These are phyloP conservation scores for Ensete ventricosum DNA, from an alignment of 176 grass and related monocot genomes.

Conservation along the genomic window DNA sequence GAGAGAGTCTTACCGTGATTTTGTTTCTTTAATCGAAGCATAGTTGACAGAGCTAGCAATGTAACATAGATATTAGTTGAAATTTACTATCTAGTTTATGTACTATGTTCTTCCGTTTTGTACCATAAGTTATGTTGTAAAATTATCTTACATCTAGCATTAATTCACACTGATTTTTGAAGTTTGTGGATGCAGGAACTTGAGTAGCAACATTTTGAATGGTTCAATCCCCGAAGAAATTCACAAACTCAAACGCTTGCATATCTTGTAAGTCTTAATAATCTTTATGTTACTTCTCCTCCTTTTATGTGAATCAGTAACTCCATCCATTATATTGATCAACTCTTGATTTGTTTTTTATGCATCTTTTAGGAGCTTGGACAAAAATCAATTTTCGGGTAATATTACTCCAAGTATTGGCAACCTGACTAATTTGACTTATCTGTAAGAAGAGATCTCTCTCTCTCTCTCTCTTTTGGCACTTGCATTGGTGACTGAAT, in stretches of 20 bases:
- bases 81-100: background rate
- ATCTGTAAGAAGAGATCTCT: slow-evolving; percentile 2
- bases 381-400: slow-evolving; percentile 9
- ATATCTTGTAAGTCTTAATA: slow-evolving; percentile 33
- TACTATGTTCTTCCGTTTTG: background rate
- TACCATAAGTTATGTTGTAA: background rate
- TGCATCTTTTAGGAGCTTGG: slow-evolving; percentile 1
- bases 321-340: background rate
- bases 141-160: background rate
- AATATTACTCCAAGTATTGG: slow-evolving; percentile 3
- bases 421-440: slow-evolving; percentile 10
- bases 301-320: background rate
- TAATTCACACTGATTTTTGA: background rate
- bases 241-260: slow-evolving; percentile 28
- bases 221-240: slow-evolving; percentile 13
- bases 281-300: background rate
- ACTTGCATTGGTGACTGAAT: background rate
- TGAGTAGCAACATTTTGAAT: slow-evolving; percentile 18
- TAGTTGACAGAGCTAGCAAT: background rate
- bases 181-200: slow-evolving; percentile 18
- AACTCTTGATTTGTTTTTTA: background rate
- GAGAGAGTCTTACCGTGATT: background rate
- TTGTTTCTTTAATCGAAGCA: background rate
- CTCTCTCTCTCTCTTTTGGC: background rate
- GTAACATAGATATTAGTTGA: background rate